Base-by-base conservation (phyloP, 805 yeast genomes). In the Barnettozyma pratensis region DNA sequence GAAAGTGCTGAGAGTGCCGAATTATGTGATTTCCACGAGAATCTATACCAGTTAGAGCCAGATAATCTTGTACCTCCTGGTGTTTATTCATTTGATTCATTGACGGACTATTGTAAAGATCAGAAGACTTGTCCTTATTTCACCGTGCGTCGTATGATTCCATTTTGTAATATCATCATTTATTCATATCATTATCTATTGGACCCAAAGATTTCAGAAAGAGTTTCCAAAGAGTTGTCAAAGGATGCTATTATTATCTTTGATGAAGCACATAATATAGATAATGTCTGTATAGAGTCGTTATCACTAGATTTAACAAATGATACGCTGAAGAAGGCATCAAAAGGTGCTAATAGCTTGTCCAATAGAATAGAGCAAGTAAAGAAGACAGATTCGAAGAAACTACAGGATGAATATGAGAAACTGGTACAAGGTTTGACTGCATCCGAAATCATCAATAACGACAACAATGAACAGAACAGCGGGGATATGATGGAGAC, bases 251-350 rank as follows among this genome's bases (percentile, higher is more conserved):
- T 94, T 51, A 86, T 94, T 53, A 95, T 94, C 37, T 94, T 94
- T 63, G 99, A 94, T 70, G 99, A 94, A 71, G 99, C 99, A 42
- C 99, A 94, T 67, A 94, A 94, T 69, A 94, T 94, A 48, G 99
- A 94, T 74, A 94, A 94, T 73, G 99, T 94, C 49, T 94, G 99
- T 71, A 94, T 94, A 49, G 99, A 94, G 66, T 87, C 98, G 0
- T 68, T 94, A 39, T 88, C 97, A 6, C 75, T 94, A 43, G 98
- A 94, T 63, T 70, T 94, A 54, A 94, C 97, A 0, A 96, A 90
- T 57, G 97, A 92, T 56, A 80, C 89, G 7, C 68, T 94, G 52
- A 84, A 90, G 59, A 74, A 82, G 55, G 99, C 99, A 0, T 76
- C 96, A 1, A 76, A 83, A 55, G 98, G 98, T 55, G 96, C 96